Base-by-base conservation (phyloP, 192 early-diverging fungal genomes). In the Linnemannia elongata region DNA sequence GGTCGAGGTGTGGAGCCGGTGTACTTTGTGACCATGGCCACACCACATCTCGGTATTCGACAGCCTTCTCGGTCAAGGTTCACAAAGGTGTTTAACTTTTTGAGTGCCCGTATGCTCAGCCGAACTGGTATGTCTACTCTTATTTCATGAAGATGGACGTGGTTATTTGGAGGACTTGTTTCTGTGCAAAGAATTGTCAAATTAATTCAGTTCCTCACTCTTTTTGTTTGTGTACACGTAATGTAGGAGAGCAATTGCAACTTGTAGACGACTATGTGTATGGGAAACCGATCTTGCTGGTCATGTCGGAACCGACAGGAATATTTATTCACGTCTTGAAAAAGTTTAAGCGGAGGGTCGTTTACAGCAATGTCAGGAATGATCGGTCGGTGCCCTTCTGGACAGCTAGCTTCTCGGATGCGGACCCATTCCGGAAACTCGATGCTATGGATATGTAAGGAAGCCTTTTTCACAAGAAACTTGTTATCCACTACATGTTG, bases 311-410 rank as follows among this genome's bases (percentile, higher is more conserved):
- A 66, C 89, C 90, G 54, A 88, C 85, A 74, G 77, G 82, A 27
- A 72, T 87, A 35, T 90, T 82, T 80, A 75, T 85, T 18, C 87
- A 90, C 54, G 89, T 85, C 36, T 76, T 93, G 33, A 55, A 73
- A 10, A 42, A 72, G 55, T 93, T 93, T 66, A 89, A 91, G 44
- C 47, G 82, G n/a, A 74, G 85, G 49, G 69, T 79, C 27, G 33
- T 90, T 9, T 93, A 93, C 69, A 90, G 90, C 49, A 93, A 93
- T 71, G 76, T 88, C 18, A 41, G 69, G 1, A 90, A 91, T 66
- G 93, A 93, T 70, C 84, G 89, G 71, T 90, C 87, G n/a, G 93
- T 93, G 0, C 93, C 92, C 30, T 92, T 89, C 72, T 93, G 93
- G 93, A 93, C 93, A 0, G 92, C 92, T 20, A 88, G 90, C 30